These are phyloP conservation scores for Solanum chiquidenum DNA, from an alignment of 257 asterid genomes.

Conservation along the genomic window DNA sequence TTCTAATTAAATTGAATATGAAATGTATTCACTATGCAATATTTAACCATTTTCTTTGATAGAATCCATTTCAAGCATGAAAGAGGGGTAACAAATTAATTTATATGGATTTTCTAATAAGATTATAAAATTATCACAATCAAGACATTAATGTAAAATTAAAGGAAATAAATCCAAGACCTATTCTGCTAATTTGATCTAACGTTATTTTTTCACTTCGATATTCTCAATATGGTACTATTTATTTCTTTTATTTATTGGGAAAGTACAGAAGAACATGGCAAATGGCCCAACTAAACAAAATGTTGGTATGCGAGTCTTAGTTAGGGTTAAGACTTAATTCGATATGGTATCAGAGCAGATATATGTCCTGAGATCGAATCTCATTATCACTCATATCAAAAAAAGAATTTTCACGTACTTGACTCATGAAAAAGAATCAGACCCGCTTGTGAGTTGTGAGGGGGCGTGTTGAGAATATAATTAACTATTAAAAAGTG, in stretches of 20 bases:
- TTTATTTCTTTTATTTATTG: not conserved
- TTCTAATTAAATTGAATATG: not conserved
- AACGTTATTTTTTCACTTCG: not conserved
- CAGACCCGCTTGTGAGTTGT: too few species aligned
- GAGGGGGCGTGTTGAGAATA: too few species aligned
- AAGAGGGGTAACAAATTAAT: not conserved
- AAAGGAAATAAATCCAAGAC: not conserved
- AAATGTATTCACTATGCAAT: not conserved
- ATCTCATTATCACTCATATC: too few species aligned
- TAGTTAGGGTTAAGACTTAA: fast-evolving
- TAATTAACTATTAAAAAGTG: too few species aligned
- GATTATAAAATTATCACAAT: not conserved
- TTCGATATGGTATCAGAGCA: fast-evolving
- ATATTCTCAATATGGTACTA: not conserved
- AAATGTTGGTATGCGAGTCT: not conserved
- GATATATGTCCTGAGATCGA: fast-evolving
- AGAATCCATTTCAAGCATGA: not conserved
- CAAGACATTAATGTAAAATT: not conserved
- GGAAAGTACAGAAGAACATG: not conserved
- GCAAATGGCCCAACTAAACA: not conserved
- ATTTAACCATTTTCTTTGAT: not conserved
- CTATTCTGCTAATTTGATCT: not conserved
- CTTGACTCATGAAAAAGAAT: too few species aligned
- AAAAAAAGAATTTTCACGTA: too few species aligned
- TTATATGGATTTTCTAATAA: not conserved